Conservation (phyloP, 1,284 basidiomycete genomes). For the Amylostereum areolatum region DNA sequence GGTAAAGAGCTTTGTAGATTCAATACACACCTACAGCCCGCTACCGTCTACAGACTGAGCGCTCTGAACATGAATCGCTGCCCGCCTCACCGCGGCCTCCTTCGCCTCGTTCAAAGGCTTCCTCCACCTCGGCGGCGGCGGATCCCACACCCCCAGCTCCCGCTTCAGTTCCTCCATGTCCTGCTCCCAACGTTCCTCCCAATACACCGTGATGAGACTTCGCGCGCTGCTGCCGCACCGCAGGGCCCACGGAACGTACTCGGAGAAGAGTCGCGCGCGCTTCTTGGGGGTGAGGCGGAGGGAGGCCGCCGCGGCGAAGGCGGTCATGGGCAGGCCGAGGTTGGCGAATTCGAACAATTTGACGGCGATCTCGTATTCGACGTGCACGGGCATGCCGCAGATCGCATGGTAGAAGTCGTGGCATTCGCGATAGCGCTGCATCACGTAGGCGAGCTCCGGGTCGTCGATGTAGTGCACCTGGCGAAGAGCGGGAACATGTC, state of each 20-base stretch:
- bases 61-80: not conserved
- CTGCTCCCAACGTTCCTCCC: constrained; percentile 93
- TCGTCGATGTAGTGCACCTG: constrained; percentile 94
- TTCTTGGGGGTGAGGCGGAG: constrained; percentile 55
- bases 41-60: too few species aligned
- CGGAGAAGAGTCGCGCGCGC: constrained; percentile 54
- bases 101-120: constrained; percentile 53
- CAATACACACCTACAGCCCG: too few species aligned
- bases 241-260: constrained; percentile 90
- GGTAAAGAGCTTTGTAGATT: too few species aligned
- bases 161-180: constrained; percentile 73
- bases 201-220: constrained; percentile 87
- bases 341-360: constrained; percentile 96
- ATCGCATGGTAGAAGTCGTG: constrained; percentile 96
- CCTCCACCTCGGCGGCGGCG: constrained; percentile 60
- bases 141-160: constrained; percentile 82
- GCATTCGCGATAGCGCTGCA: constrained; percentile 97
- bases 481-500: not conserved
- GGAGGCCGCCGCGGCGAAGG: constrained; percentile 75
- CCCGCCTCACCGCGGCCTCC: constrained; percentile 29
- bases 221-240: constrained; percentile 69
- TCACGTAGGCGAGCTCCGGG: constrained; percentile 91
- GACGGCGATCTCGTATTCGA: constrained; percentile 91
- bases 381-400: constrained; percentile 81
- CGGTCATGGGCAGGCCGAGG: constrained; percentile 86